A percentile compares a stretch with the other conserved stretches of the same genome.
These are phyloP conservation scores for Poa pratensis DNA, from an alignment of 176 grass and related monocot species.

Conservation along the genomic window DNA sequence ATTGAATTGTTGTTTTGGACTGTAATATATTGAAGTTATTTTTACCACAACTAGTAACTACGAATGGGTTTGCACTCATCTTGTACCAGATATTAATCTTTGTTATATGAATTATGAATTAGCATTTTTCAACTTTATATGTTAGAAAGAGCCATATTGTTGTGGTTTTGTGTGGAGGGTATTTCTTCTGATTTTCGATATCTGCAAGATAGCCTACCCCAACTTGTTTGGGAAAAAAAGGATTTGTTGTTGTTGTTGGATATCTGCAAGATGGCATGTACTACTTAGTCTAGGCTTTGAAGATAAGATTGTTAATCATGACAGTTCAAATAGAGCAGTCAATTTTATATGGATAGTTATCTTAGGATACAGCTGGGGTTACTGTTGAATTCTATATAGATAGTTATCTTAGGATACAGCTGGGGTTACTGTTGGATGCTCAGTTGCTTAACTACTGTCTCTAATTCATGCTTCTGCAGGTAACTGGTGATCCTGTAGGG, in stretches of 20 bases:
- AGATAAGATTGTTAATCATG: not conserved
- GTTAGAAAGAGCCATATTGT: not conserved
- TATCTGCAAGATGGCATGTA: not conserved
- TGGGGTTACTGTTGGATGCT: not conserved
- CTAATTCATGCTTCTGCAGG: conserved; percentile 47
- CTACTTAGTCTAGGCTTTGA: not conserved
- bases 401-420: not conserved
- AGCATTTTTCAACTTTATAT: not conserved
- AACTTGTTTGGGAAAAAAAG: too few species aligned
- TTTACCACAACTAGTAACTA: not conserved
- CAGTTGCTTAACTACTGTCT: not conserved
- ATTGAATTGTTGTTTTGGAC: not conserved
- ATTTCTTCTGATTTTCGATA: not conserved
- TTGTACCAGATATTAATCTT: not conserved
- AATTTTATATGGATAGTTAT: not conserved
- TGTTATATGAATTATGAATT: not conserved
- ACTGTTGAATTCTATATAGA: not conserved
- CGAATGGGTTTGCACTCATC: not conserved
- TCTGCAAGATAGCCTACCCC: not conserved
- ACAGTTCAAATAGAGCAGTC: too few species aligned
- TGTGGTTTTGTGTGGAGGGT: not conserved
- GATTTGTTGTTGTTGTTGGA: too few species aligned
- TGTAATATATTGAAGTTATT: not conserved
- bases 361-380: not conserved
- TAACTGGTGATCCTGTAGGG: conserved; percentile 72